Evolutionary conservation across 805 yeast species (phyloP).

Genomic region (Kodamaea nitidulidarum): DNA sequence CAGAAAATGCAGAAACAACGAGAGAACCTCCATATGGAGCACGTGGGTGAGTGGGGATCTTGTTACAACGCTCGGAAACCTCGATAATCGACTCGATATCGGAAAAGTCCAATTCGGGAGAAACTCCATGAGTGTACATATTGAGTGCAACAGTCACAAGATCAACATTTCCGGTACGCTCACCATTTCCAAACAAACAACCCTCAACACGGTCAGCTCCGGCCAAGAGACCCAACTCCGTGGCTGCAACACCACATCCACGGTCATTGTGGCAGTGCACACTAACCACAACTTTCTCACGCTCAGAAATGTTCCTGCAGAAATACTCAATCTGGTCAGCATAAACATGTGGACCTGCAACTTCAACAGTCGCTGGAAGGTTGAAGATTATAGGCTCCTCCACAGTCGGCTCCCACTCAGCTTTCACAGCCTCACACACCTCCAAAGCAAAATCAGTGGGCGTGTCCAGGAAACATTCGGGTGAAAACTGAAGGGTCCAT

Average conservation of each 20-base stretch:
- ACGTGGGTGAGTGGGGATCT: slow-evolving; percentile 68
- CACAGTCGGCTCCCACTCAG: slow-evolving; percentile 74
- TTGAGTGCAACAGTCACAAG: slow-evolving; percentile 70
- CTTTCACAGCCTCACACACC: slow-evolving; percentile 75
- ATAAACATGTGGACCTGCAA: slow-evolving; percentile 68
- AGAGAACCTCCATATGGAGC: slow-evolving; percentile 80
- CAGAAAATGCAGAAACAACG: slow-evolving; percentile 76
- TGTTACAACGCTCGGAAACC: slow-evolving; percentile 71
- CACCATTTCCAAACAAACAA: slow-evolving; percentile 80
- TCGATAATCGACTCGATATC: slow-evolving; percentile 64
- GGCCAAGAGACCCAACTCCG: slow-evolving; percentile 73
- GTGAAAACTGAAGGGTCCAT: slow-evolving; percentile 74
- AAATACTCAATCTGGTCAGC: slow-evolving; percentile 81
- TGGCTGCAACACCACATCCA: slow-evolving; percentile 82
- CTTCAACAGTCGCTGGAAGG: slow-evolving; percentile 79
- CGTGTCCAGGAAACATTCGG: slow-evolving; percentile 74
- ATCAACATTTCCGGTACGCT: slow-evolving; percentile 82
- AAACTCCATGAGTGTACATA: slow-evolving; percentile 73
- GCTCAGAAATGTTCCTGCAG: slow-evolving; percentile 60
- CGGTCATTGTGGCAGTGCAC: slow-evolving; percentile 77
- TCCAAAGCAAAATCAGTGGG: slow-evolving; percentile 70
- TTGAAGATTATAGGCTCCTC: slow-evolving; percentile 74
- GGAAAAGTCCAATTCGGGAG: slow-evolving; percentile 69
- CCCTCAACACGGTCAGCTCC: slow-evolving; percentile 87
- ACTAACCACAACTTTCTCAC: slow-evolving; percentile 68